Percentiles rank a stretch among this genome's conserved stretches.
These are phyloP conservation scores for Pugionium cornutum DNA, from an alignment of 345 rosid species.

Conservation along the genomic window DNA sequence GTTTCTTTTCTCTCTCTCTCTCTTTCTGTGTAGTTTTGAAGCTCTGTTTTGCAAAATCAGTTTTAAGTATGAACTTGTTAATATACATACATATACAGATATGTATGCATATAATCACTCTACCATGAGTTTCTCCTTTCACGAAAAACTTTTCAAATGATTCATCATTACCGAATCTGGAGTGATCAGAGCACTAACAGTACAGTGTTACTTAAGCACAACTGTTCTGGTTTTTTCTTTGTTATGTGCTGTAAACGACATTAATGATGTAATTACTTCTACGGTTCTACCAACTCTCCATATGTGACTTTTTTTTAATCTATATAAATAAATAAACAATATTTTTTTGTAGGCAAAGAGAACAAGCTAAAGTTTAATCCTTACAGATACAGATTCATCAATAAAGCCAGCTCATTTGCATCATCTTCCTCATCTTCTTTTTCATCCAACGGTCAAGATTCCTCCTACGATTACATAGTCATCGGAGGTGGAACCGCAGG, in stretches of 20 bases:
- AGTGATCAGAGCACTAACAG: conserved; percentile 22
- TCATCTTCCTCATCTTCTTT: conserved; percentile 56
- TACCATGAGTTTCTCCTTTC: not conserved
- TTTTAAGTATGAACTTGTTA: conserved; percentile 3
- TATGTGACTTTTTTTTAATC: too few relatives aligned
- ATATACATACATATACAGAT: not conserved
- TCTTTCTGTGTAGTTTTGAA: conserved; percentile 11
- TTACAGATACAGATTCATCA: conserved; percentile 68
- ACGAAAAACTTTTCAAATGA: conserved; percentile 9
- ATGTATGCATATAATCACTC: conserved; percentile 4
- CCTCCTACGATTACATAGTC: conserved; percentile 70
- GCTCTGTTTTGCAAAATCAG: not conserved
- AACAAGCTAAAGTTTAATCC: conserved; percentile 35
- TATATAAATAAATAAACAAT: not conserved
- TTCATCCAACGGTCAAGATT: conserved; percentile 50
- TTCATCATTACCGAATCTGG: conserved; percentile 20
- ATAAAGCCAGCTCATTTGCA: conserved; percentile 75
- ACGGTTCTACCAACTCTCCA: conserved; percentile 12
- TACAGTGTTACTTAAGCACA: conserved; percentile 21
- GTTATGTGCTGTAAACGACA: conserved; percentile 11
- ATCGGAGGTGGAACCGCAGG: conserved; percentile 98
- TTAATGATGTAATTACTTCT: conserved; percentile 34
- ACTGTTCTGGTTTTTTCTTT: not conserved
- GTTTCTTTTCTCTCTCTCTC: not conserved
- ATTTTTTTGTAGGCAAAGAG: conserved; percentile 31